Evolutionary conservation across 2,329 filamentous ascomycete genomes (phyloP).

Genomic region (Emmonsiellopsis sp.): DNA sequence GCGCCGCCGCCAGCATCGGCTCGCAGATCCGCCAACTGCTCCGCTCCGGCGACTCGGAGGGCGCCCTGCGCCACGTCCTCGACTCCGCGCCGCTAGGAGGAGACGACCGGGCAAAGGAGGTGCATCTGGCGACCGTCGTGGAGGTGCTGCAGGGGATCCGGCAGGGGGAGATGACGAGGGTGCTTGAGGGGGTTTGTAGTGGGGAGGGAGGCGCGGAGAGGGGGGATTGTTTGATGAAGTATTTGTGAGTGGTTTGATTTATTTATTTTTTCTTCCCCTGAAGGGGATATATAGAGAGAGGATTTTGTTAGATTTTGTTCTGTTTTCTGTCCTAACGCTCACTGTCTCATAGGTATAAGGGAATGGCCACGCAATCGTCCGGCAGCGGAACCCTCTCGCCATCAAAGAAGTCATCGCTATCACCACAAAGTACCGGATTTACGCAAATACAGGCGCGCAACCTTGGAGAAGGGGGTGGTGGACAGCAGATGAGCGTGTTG

Average conservation of each 20-base stretch:
- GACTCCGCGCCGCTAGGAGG: constrained; percentile 68
- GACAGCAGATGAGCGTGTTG: constrained; percentile 89
- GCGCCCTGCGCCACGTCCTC: constrained; percentile 71
- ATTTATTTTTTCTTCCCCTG: no score
- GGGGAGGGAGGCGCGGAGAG: constrained; percentile 73
- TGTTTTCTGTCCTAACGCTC: background rate
- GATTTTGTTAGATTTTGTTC: no score
- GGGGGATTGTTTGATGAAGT: constrained; percentile 94
- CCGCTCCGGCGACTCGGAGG: constrained; percentile 76
- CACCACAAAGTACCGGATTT: constrained; percentile 79
- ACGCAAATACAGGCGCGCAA: constrained; percentile 60
- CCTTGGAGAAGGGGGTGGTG: constrained; percentile 58
- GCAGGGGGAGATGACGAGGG: constrained; percentile 85
- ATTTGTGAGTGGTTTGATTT: constrained; percentile 66
- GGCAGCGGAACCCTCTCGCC: constrained; percentile 38
- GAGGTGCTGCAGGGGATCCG: constrained; percentile 96
- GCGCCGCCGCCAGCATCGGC: constrained; percentile 67
- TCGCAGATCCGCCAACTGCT: constrained; percentile 80
- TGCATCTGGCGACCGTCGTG: constrained; percentile 76
- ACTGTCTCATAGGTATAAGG: constrained; percentile 61
- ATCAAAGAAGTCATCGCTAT: constrained; percentile 38
- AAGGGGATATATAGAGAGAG: no score
- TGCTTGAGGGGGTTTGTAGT: constrained; percentile 71
- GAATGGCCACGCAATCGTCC: constrained; percentile 52
- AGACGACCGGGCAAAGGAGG: constrained; percentile 55